Evolutionary conservation across 2,329 filamentous ascomycete genomes (phyloP), one percentile per base, ranked within the genome.

Genomic region (Waltergamsia citrina): DNA sequence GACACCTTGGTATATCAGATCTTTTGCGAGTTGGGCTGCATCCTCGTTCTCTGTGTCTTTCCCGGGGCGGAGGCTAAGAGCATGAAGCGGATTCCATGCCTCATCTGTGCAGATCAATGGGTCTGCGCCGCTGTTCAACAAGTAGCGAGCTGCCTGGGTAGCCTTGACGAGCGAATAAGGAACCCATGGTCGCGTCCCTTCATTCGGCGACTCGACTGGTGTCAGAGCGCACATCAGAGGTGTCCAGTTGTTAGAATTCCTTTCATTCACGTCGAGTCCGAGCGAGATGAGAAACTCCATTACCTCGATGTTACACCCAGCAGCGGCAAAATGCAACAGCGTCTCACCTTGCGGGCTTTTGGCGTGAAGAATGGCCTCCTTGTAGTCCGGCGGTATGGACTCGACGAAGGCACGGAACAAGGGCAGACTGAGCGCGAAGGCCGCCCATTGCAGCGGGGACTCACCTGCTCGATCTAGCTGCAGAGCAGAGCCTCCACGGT

Each of bases 291-390:
- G 36, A 17, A 27, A 34, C 10, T 42, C 39, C 11, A 53, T 28
- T 0, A 42, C 41, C 10, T 47, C 44, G 15, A 29, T 10, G 2
- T 42, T 37, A 9, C 46, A 37, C 1, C 49, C 49, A 3, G 44
- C 47, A 3, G 50, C 50, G 3, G 51, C 49, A 24, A 40, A 54
- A 33, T 54, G 50, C 3, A 56, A 33, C 3, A 53, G 24, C 2
- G 44, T 48, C 36, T 55, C 50, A 3, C 43, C 41, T 14, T 43
- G 27, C 3, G 29, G 4, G 28, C 47, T 53, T 8, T 7, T 34
- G 15, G 26, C 44, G 17, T 16, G 23, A 7, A 37, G 15, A 7
- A 39, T 30, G 26, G 20, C n/a, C n/a, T 35, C 21, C 20, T 38
- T 29, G 7, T 27, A 8, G 35, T 15, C 19, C 10, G 24, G 17